A percentile compares a stretch with the other conserved stretches of the same genome.
These are phyloP conservation scores for Daldinia caldariorum DNA, from an alignment of 495 filamentous ascomycete genomes.

Conservation along the genomic window DNA sequence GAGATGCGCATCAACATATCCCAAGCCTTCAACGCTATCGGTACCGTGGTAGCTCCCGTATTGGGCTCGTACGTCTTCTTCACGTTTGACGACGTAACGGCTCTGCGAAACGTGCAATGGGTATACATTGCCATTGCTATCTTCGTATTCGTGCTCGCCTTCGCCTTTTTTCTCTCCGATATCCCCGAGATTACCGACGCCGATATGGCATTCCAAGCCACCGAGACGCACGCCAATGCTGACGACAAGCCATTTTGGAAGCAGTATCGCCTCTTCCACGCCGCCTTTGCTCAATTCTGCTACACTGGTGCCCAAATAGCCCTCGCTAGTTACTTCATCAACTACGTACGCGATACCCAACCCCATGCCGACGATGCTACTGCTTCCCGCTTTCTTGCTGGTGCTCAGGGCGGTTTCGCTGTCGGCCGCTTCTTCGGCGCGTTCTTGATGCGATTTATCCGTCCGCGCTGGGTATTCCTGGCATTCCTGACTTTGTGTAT, in stretches of 20 bases:
- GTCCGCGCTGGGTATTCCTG: constrained; percentile 63
- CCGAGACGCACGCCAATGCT: constrained; percentile 50
- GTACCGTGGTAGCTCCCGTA: constrained; percentile 69
- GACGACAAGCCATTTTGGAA: constrained; percentile 65
- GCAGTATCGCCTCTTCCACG: constrained; percentile 74
- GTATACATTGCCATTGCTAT: constrained; percentile 76
- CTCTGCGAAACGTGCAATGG: constrained; percentile 73
- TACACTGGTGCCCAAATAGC: constrained; percentile 76
- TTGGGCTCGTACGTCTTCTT: constrained; percentile 77
- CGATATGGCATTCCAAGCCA: constrained; percentile 69
- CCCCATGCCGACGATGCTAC: constrained; percentile 33
- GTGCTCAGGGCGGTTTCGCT: constrained; percentile 73
- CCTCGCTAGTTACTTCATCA: constrained; percentile 63
- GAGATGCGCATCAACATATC: constrained; percentile 76
- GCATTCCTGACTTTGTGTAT: constrained; percentile 61
- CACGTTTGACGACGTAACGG: constrained; percentile 60
- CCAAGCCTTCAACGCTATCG: constrained; percentile 75
- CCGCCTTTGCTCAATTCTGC: constrained; percentile 73
- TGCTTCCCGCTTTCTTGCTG: constrained; percentile 62
- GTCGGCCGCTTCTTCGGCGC: constrained; percentile 70
- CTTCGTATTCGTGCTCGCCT: constrained; percentile 72
- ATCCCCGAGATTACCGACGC: constrained; percentile 81
- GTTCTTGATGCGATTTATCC: constrained; percentile 60
- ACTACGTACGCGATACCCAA: constrained; percentile 51
- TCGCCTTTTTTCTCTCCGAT: constrained; percentile 69